These are phyloP conservation scores for Candida albicans DNA, from an alignment of 1,139 yeast genomes.

Conservation along the genomic window DNA sequence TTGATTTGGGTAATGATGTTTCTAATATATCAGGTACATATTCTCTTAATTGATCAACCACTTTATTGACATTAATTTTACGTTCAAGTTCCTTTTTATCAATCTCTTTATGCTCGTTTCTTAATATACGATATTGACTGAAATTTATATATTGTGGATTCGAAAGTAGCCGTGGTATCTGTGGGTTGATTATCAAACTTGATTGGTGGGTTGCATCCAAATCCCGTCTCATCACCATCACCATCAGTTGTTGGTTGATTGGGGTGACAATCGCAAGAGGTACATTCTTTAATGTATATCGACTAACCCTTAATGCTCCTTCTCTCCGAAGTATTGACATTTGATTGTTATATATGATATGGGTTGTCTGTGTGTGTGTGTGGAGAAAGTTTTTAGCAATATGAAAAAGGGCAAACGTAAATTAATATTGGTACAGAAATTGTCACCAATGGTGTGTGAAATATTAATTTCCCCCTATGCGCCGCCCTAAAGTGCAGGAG, in stretches of 20 bases:
- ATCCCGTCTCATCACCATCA: not conserved
- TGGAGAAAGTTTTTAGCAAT: not conserved
- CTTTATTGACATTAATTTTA: constrained; percentile 62
- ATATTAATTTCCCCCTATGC: too few relatives aligned
- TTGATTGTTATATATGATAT: not conserved
- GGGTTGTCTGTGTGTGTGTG: not conserved
- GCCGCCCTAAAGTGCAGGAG: too few relatives aligned
- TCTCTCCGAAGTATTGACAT: constrained; percentile 4
- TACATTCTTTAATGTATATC: not conserved
- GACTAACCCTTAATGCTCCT: not conserved
- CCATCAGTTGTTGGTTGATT: not conserved
- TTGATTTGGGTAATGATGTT: constrained; percentile 47
- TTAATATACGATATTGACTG: not conserved
- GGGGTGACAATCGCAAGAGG: too few relatives aligned
- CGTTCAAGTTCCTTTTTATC: constrained; percentile 16
- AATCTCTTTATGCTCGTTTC: constrained; percentile 2
- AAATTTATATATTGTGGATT: not conserved
- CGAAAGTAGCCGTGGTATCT: not conserved
- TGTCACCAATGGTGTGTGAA: too few relatives aligned
- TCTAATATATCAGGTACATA: constrained; percentile 60
- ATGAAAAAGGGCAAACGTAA: not conserved
- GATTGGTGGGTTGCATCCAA: not conserved
- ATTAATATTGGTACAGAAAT: too few relatives aligned
- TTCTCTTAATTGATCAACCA: constrained; percentile 50
- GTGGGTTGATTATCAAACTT: not conserved